These are phyloP conservation scores for Tagetes patula DNA, from an alignment of 129 eudicot genomes.

Conservation along the genomic window DNA sequence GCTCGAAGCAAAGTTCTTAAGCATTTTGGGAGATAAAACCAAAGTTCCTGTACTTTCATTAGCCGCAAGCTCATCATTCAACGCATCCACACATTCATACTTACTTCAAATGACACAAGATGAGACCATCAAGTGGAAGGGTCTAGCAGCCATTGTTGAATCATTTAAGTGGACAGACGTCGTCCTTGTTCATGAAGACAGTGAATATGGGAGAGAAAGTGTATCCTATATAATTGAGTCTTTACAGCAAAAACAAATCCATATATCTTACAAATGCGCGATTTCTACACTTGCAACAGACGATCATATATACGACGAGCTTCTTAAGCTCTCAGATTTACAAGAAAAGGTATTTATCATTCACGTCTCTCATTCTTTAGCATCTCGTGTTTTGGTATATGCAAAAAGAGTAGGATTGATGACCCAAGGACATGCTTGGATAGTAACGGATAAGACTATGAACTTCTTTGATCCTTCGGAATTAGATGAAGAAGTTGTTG, in stretches of 20 bases:
- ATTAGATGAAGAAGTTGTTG: conserved; percentile 16
- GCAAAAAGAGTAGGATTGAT: conserved; percentile 18
- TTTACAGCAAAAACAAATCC: conserved; percentile 26
- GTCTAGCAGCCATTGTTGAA: conserved; percentile 23
- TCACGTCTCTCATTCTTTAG: conserved; percentile 5
- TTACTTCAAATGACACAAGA: conserved; percentile 30
- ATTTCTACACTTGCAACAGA: conserved; percentile 6
- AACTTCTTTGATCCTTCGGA: conserved; percentile 24
- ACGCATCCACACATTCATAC: conserved; percentile 2
- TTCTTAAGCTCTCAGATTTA: conserved; percentile 4
- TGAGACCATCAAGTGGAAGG: conserved; percentile 35
- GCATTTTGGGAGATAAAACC: conserved; percentile 27
- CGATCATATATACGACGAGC: conserved; percentile 9
- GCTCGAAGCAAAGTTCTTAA: conserved; percentile 31
- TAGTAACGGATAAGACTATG: conserved; percentile 26
- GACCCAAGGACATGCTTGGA: conserved; percentile 14
- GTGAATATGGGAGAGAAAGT: conserved; percentile 13
- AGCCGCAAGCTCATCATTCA: conserved; percentile 10
- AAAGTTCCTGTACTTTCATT: conserved; percentile 38
- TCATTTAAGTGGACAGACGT: conserved; percentile 34
- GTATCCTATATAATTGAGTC: conserved; percentile 16
- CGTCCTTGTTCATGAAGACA: conserved; percentile 36
- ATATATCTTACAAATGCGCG: conserved; percentile 4
- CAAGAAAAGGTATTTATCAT: not conserved
- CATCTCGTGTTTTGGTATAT: conserved; percentile 4